Evolutionary conservation across 1,284 basidiomycete species (phyloP).

Genomic region (Tylopilus sp.): DNA sequence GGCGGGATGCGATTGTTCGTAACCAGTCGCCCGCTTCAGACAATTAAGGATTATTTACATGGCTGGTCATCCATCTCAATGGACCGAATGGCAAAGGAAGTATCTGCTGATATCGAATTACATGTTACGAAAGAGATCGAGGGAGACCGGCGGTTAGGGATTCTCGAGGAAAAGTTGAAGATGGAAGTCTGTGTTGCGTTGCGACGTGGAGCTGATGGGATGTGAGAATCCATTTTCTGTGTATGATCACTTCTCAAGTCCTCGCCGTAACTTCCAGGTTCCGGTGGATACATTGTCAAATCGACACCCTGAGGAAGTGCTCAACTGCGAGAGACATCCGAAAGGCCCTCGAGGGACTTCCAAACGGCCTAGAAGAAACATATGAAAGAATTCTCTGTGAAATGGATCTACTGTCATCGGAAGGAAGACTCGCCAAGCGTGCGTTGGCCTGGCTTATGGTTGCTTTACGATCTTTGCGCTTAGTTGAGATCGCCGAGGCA

Average conservation of each 20-base stretch:
- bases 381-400: background rate
- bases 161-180: background rate
- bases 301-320: background rate
- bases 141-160: background rate
- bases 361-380: slow-evolving; percentile 2
- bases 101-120: background rate
- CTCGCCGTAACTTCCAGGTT: background rate
- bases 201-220: background rate
- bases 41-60: background rate
- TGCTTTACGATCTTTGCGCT: background rate
- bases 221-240: background rate
- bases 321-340: background rate
- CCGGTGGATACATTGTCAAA: slow-evolving; percentile 4
- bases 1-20: background rate
- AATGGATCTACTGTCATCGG: background rate
- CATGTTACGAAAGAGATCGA: background rate
- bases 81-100: background rate
- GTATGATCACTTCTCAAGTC: too few relatives aligned
- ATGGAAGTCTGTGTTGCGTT: background rate
- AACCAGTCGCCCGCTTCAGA: background rate
- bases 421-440: background rate
- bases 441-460: slow-evolving; percentile 1
- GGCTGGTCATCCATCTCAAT: background rate
- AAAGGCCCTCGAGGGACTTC: background rate
- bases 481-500: background rate